These are phyloP conservation scores for Citrus unshiu DNA, from an alignment of 345 rosid genomes.

Conservation along the genomic window DNA sequence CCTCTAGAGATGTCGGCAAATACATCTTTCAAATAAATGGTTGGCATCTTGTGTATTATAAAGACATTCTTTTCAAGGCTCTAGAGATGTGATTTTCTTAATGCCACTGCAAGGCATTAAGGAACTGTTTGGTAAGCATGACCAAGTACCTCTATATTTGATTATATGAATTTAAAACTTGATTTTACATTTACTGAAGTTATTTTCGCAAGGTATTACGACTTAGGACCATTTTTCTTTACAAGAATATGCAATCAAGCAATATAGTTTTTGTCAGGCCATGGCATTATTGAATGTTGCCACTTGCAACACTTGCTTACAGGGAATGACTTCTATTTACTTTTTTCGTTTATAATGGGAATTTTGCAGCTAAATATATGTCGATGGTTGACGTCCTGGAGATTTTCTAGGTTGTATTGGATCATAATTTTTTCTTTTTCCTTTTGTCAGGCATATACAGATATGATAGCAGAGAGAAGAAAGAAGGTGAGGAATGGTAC, in stretches of 20 bases:
- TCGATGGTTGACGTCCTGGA: neutral
- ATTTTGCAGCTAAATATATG: neutral
- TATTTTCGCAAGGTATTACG: neutral
- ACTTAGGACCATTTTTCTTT: neutral
- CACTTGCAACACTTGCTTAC: neutral
- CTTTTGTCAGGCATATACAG: slow-evolving; percentile 54
- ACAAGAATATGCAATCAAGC: neutral
- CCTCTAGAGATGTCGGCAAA: neutral
- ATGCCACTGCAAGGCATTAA: neutral
- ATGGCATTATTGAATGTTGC: neutral
- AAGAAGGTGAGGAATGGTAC: slow-evolving; percentile 58
- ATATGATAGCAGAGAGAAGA: slow-evolving; percentile 79
- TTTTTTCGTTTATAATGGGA: neutral
- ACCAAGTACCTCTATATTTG: neutral
- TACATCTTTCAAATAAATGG: neutral
- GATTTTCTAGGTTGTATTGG: neutral
- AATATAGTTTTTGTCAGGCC: neutral
- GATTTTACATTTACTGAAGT: neutral
- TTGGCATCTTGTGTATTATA: neutral
- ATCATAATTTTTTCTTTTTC: neutral
- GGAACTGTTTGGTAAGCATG: neutral
- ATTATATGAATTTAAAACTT: neutral
- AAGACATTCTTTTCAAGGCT: neutral
- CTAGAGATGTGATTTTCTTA: neutral
- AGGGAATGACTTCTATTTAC: neutral